Conservation (phyloP, 2,329 filamentous ascomycete species). For the Nigrograna mackinnonii region DNA sequence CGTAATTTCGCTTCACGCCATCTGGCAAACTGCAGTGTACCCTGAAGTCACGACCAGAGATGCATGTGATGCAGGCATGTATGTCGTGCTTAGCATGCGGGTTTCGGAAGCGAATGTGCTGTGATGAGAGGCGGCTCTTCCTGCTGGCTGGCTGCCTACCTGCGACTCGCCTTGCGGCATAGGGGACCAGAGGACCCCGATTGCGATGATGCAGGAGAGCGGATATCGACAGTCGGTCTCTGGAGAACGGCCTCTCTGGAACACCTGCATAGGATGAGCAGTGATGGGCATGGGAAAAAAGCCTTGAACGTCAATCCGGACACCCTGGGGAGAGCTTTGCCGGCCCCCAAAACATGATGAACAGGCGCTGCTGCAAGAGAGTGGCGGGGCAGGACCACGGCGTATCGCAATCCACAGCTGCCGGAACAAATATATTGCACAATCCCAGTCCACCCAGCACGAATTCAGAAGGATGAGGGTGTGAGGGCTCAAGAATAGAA, state of each 20-base stretch:
- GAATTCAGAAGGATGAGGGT: constrained; percentile 11
- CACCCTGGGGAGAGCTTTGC: constrained; percentile 9
- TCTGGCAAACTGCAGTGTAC: constrained; percentile 33
- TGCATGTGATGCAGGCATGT: constrained; percentile 32
- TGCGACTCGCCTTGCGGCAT: too few species aligned
- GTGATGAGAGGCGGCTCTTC: constrained; percentile 30
- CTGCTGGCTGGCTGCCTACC: constrained; percentile 23
- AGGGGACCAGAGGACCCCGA: constrained; percentile 3
- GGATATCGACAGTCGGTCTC: constrained; percentile 21
- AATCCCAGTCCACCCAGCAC: constrained; percentile 17
- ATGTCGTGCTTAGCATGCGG: constrained; percentile 41
- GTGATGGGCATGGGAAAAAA: neutral
- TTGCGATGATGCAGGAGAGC: constrained; percentile 28
- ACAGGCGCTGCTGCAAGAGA: constrained; percentile 10
- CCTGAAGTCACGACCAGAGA: constrained; percentile 28
- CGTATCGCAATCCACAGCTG: constrained; percentile 24
- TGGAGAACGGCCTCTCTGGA: neutral
- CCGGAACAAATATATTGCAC: constrained; percentile 24
- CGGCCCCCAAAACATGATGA: constrained; percentile 11
- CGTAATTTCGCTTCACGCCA: constrained; percentile 24
- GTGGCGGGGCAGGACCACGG: constrained; percentile 25
- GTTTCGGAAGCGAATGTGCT: constrained; percentile 28
- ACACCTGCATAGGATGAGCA: neutral
- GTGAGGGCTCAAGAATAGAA: constrained; percentile 29
- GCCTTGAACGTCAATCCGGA: constrained; percentile 1